phyloP scores from a whole-genome alignment of 2,329 filamentous ascomycete genomes.

The Cyphellophora attinorum region DNA sequence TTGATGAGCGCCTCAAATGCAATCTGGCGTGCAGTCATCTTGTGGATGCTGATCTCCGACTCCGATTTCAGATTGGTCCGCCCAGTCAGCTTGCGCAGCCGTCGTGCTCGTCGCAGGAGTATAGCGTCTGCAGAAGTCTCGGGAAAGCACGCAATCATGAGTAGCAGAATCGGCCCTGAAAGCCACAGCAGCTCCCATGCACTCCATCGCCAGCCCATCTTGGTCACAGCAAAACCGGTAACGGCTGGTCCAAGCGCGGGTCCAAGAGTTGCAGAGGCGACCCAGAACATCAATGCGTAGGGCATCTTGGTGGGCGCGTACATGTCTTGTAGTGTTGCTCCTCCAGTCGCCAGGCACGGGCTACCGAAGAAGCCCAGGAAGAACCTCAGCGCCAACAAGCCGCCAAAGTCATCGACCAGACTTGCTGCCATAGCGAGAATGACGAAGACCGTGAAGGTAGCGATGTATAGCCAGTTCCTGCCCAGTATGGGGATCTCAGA shows the following conservation, averaged over 20 bases:
- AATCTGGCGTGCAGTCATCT: conserved; percentile 37
- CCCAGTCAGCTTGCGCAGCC: conserved; percentile 51
- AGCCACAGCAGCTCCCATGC: conserved; percentile 52
- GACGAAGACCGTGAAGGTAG: conserved; percentile 60
- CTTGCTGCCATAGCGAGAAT: conserved; percentile 58
- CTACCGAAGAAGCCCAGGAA: conserved; percentile 57
- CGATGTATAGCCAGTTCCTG: conserved; percentile 57
- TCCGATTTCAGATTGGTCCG: conserved; percentile 47
- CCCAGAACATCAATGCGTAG: conserved; percentile 54
- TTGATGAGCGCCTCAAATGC: conserved; percentile 47
- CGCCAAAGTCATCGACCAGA: conserved; percentile 52
- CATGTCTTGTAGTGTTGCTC: conserved; percentile 36
- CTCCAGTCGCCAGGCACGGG: conserved; percentile 52
- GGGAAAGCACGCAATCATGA: conserved; percentile 53
- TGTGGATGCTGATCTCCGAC: conserved; percentile 52
- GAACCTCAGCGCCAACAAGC: conserved; percentile 55
- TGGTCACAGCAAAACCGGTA: conserved; percentile 49
- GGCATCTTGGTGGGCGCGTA: too few relatives aligned
- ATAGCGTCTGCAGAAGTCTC: conserved; percentile 54
- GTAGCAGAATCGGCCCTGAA: conserved; percentile 45
- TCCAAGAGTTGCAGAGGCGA: conserved; percentile 30
- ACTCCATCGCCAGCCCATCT: conserved; percentile 52
- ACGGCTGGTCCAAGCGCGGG: conserved; percentile 53
- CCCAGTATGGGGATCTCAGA: conserved; percentile 59
- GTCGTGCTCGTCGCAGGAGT: conserved; percentile 49